Percentiles rank a stretch among this genome's conserved stretches.
Conservation (phyloP, 768 basidiomycete species). For the Gelatoporia subvermispora region DNA sequence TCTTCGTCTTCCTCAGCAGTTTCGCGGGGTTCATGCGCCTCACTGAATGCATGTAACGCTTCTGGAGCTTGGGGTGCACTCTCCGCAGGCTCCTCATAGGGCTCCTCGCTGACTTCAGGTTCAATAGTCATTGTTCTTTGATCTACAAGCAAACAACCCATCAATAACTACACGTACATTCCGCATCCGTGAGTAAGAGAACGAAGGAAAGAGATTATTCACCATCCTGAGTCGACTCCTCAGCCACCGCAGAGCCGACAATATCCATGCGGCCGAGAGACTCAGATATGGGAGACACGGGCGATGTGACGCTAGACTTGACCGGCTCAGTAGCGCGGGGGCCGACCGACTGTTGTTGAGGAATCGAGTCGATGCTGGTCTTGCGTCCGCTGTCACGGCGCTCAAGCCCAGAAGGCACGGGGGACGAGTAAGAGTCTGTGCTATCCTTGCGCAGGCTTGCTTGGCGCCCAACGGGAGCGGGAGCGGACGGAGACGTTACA, state of each 20-base stretch:
- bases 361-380: constrained; percentile 3
- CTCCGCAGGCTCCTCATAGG: neutral
- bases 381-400: neutral
- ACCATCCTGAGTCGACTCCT: constrained; percentile 30
- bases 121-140: constrained; percentile 1
- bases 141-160: constrained; percentile 14
- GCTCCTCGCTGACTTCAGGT: constrained; percentile 5
- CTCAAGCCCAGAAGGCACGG: constrained; percentile 3
- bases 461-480: constrained; percentile 5
- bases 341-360: neutral
- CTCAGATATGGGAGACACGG: constrained; percentile 8
- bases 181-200: constrained; percentile 1
- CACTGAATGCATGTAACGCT: constrained; percentile 1
- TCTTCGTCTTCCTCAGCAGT: constrained; percentile 5
- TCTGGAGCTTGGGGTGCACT: constrained; percentile 6
- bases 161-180: constrained; percentile 22
- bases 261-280: constrained; percentile 16
- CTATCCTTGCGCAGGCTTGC: constrained; percentile 18
- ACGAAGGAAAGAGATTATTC: constrained; percentile 30
- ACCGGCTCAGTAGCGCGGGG: neutral
- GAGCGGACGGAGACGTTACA: constrained; percentile 12
- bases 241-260: constrained; percentile 10
- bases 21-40: constrained; percentile 4
- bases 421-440: constrained; percentile 16
- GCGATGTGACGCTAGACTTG: constrained; percentile 1